Evolutionary conservation across 495 filamentous ascomycete genomes (phyloP).

Genomic region (Neurospora sp.): DNA sequence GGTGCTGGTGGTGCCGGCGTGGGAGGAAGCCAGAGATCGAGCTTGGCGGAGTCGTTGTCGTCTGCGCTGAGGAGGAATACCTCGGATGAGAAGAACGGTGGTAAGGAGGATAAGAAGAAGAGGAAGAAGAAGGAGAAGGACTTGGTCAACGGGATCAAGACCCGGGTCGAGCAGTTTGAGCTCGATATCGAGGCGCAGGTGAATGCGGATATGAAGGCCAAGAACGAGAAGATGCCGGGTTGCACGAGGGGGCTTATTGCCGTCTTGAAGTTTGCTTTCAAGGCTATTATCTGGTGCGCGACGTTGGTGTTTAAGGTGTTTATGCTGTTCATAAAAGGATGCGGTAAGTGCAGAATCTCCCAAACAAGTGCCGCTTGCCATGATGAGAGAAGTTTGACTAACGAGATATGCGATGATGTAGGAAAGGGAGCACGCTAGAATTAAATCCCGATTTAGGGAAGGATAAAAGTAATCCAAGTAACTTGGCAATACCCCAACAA

Average conservation of each 20-base stretch:
- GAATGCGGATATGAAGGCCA: conserved; percentile 28
- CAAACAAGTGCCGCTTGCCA: conserved; percentile 15
- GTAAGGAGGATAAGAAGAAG: conserved; percentile 13
- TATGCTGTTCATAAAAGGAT: conserved; percentile 24
- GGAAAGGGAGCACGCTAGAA: neutral
- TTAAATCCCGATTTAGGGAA: neutral
- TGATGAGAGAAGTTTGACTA: neutral
- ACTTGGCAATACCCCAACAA: neutral
- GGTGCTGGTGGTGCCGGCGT: conserved; percentile 9
- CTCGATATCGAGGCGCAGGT: conserved; percentile 47
- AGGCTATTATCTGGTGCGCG: conserved; percentile 36
- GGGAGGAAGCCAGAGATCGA: conserved; percentile 17
- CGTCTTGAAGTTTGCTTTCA: conserved; percentile 31
- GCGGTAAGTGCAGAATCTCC: conserved; percentile 30
- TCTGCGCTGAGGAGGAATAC: conserved; percentile 7
- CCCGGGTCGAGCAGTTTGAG: conserved; percentile 42
- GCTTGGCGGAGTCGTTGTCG: conserved; percentile 6
- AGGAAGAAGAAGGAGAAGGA: conserved; percentile 8
- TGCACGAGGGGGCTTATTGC: conserved; percentile 28
- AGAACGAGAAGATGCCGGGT: conserved; percentile 32
- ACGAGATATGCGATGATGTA: neutral
- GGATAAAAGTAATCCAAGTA: neutral
- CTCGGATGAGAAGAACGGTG: conserved; percentile 7
- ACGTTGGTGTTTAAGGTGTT: conserved; percentile 36
- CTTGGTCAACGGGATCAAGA: conserved; percentile 11